Base-by-base conservation (phyloP, 257 asterid species). In the Solanum chmielewskii region DNA sequence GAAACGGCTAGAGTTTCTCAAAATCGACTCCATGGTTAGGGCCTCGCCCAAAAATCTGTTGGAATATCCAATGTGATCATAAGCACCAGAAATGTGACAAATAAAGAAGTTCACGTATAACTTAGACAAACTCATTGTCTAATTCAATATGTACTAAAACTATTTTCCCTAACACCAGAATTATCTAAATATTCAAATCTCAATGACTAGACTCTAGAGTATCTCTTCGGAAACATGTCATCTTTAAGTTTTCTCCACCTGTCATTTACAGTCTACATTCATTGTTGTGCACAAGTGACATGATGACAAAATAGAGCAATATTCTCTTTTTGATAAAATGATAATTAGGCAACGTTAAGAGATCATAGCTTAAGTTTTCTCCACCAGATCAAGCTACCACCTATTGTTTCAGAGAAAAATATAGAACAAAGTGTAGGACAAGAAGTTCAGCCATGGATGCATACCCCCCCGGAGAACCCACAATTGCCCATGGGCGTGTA, bases 1-100 rank as follows among this genome's bases (percentile, higher is more conserved):
- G 92, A 90, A 96, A 86, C 94, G 93, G 83, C 89, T 90, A 20
- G 99, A 95, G 90, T 95, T 94, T 93, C 88, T 93, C 25, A 95
- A 90, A 20, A 96, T 90, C 94, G 64, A 85, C 60, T 92, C 92
- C 88, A 96, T 88, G 18, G 92, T 80, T 89, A 93, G 37, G 47
- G 89, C 85, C 73, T 81, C 4, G 42, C 87, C 91, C 21, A 91
- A 86, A 70, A 83, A 66, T 59, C 95, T 95, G 95, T 85, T 84
- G 73, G 89, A 87, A 37, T n/a, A 87, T 39, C 9, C 83, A 88
- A 37, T 41, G 41, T 70, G 20, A 74, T 66, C 10, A 10, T 33
- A 59, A 77, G 64, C 23, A 44, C 71, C 60, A 35, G 39, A 69
- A 66, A 69, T 66, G 20, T 31, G 29, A 29, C 14, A 6, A 47